Evolutionary conservation across 2,329 filamentous ascomycete genomes (phyloP).

Genomic region (Cladosporium velox): DNA sequence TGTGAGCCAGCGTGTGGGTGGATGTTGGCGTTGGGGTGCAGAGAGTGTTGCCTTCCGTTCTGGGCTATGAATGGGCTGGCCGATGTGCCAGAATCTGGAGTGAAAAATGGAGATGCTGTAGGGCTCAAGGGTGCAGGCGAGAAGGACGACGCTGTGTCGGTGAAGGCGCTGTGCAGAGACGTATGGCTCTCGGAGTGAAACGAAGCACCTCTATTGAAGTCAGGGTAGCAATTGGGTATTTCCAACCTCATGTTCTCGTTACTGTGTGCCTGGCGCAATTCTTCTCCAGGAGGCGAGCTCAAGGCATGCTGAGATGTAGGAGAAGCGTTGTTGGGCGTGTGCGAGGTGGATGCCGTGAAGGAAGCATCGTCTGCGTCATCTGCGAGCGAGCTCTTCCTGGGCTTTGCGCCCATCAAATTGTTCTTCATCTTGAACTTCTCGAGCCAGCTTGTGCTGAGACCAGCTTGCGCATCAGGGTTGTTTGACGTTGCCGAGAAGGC

Average conservation of each 20-base stretch:
- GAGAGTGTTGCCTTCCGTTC: conserved; percentile 38
- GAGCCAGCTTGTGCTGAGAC: conserved; percentile 77
- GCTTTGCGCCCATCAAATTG: conserved; percentile 57
- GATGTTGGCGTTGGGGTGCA: conserved; percentile 49
- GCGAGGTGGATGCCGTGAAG: conserved; percentile 57
- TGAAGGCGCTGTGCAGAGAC: conserved; percentile 68
- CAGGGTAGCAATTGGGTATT: conserved; percentile 59
- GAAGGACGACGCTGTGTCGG: conserved; percentile 67
- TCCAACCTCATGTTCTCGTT: conserved; percentile 68
- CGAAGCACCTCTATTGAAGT: conserved; percentile 60
- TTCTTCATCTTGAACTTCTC: conserved; percentile 96
- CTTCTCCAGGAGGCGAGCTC: conserved; percentile 68
- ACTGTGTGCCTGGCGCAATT: conserved; percentile 62
- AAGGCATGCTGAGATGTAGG: conserved; percentile 71
- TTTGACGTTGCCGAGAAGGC: conserved; percentile 69
- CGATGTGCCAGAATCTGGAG: conserved; percentile 69
- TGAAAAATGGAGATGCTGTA: conserved; percentile 75
- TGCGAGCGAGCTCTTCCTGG: conserved; percentile 56
- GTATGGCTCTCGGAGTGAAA: conserved; percentile 66
- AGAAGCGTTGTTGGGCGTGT: conserved; percentile 68
- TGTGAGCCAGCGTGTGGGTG: conserved; percentile 54
- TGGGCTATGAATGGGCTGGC: conserved; percentile 63
- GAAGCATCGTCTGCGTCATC: conserved; percentile 70
- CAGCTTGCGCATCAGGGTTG: conserved; percentile 69
- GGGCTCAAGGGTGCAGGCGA: conserved; percentile 73